These are phyloP conservation scores for Pyricularia pennisetigena DNA, from an alignment of 2,329 filamentous ascomycete species.

Conservation along the genomic window DNA sequence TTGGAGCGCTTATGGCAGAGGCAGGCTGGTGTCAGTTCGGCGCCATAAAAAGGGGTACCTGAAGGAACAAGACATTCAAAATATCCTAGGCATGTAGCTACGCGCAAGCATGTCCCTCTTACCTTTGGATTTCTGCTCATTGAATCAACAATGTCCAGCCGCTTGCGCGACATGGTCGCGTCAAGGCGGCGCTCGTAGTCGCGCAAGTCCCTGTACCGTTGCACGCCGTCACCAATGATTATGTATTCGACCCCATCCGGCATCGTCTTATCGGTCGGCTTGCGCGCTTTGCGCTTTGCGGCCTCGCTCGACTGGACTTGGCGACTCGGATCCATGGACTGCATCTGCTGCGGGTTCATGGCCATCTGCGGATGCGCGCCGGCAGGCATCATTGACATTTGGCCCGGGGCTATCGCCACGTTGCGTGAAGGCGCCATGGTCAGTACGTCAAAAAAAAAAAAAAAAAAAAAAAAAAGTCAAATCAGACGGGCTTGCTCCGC, in stretches of 20 bases:
- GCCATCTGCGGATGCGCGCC: slow-evolving; percentile 38
- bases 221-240: slow-evolving; percentile 70
- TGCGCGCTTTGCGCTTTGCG: slow-evolving; percentile 72
- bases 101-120: slow-evolving; percentile 9
- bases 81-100: neutral
- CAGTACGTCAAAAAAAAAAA: neutral
- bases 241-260: slow-evolving; percentile 82
- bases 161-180: slow-evolving; percentile 88
- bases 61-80: slow-evolving; percentile 1
- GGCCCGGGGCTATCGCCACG: neutral
- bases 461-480: neutral
- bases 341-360: slow-evolving; percentile 36
- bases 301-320: slow-evolving; percentile 46
- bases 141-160: slow-evolving; percentile 79
- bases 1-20: slow-evolving; percentile 50
- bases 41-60: neutral
- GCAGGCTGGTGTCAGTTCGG: slow-evolving; percentile 6
- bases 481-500: neutral
- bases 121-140: slow-evolving; percentile 66
- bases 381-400: slow-evolving; percentile 22
- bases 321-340: slow-evolving; percentile 25
- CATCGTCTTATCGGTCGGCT: slow-evolving; percentile 90
- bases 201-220: slow-evolving; percentile 73
- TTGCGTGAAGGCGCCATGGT: slow-evolving; percentile 1
- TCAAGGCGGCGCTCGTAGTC: slow-evolving; percentile 84